Percentiles rank a stretch among this genome's conserved stretches.
These are phyloP conservation scores for Ambrosiella cleistominuta DNA, from an alignment of 2,329 filamentous ascomycete species.

Conservation along the genomic window DNA sequence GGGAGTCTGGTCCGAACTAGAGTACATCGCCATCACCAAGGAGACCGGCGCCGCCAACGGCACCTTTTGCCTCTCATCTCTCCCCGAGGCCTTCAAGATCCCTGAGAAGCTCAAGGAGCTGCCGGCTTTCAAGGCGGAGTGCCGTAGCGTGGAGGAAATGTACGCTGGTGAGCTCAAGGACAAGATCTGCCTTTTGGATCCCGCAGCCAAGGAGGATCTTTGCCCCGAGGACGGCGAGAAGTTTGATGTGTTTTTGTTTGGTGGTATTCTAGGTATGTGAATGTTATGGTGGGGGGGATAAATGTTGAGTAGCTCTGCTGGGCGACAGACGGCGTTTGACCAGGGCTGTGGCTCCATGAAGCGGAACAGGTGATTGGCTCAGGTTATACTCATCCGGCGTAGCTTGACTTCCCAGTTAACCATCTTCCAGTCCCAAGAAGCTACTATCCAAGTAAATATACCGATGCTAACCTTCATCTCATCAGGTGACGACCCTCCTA, in stretches of 20 bases:
- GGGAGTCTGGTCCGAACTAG: constrained; percentile 81
- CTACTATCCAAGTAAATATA: neutral
- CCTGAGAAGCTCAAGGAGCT: constrained; percentile 36
- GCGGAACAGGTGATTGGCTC: neutral
- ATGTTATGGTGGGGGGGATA: neutral
- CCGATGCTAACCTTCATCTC: constrained; percentile 9
- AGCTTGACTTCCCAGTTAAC: neutral
- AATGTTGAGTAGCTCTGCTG: neutral
- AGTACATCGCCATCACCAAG: constrained; percentile 73
- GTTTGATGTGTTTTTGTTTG: constrained; percentile 90
- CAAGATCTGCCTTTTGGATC: constrained; percentile 77
- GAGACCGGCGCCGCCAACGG: constrained; percentile 54
- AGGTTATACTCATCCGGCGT: neutral
- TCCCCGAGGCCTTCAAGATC: constrained; percentile 52
- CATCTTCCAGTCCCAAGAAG: neutral
- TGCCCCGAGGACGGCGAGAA: constrained; percentile 61
- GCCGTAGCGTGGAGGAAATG: constrained; percentile 63
- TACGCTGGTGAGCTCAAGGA: constrained; percentile 50
- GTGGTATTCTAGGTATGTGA: constrained; percentile 70
- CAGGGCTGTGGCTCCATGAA: neutral
- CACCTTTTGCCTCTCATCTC: constrained; percentile 65
- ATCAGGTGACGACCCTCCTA: constrained; percentile 75
- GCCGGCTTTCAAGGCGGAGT: constrained; percentile 53
- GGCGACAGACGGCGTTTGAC: neutral
- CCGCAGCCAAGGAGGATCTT: constrained; percentile 63